These are phyloP conservation scores for Testicularia cyperi DNA, from an alignment of 1,284 basidiomycete species.

Conservation along the genomic window DNA sequence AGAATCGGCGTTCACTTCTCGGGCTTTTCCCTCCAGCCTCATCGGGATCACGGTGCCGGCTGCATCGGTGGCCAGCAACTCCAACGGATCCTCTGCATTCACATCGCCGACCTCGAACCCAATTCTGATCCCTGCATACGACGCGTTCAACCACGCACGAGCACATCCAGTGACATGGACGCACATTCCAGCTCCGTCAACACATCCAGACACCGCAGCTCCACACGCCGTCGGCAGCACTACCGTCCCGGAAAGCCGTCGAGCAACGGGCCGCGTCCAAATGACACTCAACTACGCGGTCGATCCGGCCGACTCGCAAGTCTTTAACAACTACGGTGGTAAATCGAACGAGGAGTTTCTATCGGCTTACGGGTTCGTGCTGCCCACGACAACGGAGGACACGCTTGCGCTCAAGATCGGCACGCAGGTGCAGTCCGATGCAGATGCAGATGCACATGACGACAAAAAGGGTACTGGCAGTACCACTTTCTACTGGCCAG, in stretches of 20 bases:
- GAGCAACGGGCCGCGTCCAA: neutral
- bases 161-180: constrained; percentile 48
- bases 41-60: constrained; percentile 3
- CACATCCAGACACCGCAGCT: neutral
- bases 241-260: too few relatives aligned
- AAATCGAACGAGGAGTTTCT: constrained; percentile 57
- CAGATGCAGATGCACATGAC: neutral
- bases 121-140: constrained; percentile 52
- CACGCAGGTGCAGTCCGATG: neutral
- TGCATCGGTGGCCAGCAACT: neutral
- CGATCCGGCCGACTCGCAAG: constrained; percentile 9
- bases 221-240: neutral
- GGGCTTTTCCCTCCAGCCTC: constrained; percentile 48
- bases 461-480: neutral
- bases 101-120: constrained; percentile 13
- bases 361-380: constrained; percentile 47
- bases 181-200: neutral
- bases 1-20: constrained; percentile 33
- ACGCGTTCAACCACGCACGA: constrained; percentile 51
- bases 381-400: constrained; percentile 34
- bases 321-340: constrained; percentile 57
- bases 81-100: too few relatives aligned
- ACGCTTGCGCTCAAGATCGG: constrained; percentile 37
- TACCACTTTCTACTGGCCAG: constrained; percentile 24
- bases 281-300: constrained; percentile 12